Percentiles rank a stretch among this genome's conserved stretches.
phyloP scores from a whole-genome alignment of 2,329 filamentous ascomycete species.

The Clarireedia hainanense region DNA sequence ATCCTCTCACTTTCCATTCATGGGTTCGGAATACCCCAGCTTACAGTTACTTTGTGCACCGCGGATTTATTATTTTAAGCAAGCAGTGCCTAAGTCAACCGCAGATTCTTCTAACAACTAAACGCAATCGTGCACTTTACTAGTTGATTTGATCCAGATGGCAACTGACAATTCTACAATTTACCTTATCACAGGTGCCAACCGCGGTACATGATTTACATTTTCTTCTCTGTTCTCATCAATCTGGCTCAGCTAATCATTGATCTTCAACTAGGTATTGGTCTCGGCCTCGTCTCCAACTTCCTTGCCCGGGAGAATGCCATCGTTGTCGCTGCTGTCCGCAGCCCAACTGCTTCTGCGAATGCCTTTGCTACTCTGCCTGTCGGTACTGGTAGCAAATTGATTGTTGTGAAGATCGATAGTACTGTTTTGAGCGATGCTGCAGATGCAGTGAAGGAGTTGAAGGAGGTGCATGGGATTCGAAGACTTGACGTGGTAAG shows the following conservation, averaged over 20 bases:
- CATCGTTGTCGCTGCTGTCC: constrained; percentile 34
- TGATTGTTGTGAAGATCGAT: constrained; percentile 40
- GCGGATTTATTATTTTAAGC: no score
- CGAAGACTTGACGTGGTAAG: not conserved
- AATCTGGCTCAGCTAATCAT: not conserved
- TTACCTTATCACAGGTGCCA: constrained; percentile 13
- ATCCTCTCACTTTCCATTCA: no score
- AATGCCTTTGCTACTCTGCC: constrained; percentile 25
- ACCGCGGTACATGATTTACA: constrained; percentile 2
- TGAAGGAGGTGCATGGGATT: constrained; percentile 13
- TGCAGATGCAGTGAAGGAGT: constrained; percentile 28
- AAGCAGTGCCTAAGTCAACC: no score
- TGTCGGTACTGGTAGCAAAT: constrained; percentile 20
- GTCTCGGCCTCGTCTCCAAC: constrained; percentile 27
- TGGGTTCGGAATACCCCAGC: no score
- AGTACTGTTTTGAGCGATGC: constrained; percentile 30
- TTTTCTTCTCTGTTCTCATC: no score
- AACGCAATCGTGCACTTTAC: not conserved
- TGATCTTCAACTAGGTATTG: constrained; percentile 12
- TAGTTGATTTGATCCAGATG: not conserved
- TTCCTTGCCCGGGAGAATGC: constrained; percentile 31
- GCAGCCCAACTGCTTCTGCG: constrained; percentile 24
- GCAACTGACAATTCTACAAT: not conserved
- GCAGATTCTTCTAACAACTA: no score
- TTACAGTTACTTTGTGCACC: no score